Base-by-base conservation (phyloP, 306 rosid genomes). In the Vicia villosa region DNA sequence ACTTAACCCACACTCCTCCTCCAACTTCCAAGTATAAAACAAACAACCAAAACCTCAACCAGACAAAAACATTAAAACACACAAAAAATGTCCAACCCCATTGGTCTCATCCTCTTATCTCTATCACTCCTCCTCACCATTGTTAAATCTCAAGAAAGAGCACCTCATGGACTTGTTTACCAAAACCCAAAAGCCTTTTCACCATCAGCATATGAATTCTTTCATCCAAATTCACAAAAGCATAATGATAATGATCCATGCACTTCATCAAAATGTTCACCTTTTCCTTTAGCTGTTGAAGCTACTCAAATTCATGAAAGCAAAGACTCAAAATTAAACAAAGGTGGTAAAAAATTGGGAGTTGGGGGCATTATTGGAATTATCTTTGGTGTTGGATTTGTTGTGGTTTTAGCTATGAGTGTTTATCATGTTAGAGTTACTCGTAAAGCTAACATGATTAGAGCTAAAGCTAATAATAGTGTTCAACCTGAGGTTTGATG, bases 131-230 rank as follows among this genome's bases (percentile, higher is more conserved):
- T 88, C 52, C 69, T 88, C 61, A 74, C 86, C 19, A 14, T 82
- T 4, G 86, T 79, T 19, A 51, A 3, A 56, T 85, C 86, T 58
- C 90, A 89, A 64, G 97, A 87, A 43, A 86, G 99, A 89, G 84
- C 97, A 4, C 95, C 97, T 1, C 99, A 91, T 52, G 97, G 99
- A 14, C 76, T 95, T 26, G 87, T 79, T 28, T 56, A 81, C 22
- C 90, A 83, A 73, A 71, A 63, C 13, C 95, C 97, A 0, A 66
- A 64, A 22, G 91, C 83, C 0, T 68, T 95, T 71, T 70, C 97
- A 4, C 99, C 99, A 6, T 86, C 89, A 19, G 90, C 95, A 7
- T 95, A 95, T 34, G 76, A 86, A 68, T 95, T 95, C 77, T 95
- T 91, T 46, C 91, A 95, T 50, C 96, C 99, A 32, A 83, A 69